phyloP scores from a whole-genome alignment of 2,329 filamentous ascomycete species.

The Trichophyton simii region DNA sequence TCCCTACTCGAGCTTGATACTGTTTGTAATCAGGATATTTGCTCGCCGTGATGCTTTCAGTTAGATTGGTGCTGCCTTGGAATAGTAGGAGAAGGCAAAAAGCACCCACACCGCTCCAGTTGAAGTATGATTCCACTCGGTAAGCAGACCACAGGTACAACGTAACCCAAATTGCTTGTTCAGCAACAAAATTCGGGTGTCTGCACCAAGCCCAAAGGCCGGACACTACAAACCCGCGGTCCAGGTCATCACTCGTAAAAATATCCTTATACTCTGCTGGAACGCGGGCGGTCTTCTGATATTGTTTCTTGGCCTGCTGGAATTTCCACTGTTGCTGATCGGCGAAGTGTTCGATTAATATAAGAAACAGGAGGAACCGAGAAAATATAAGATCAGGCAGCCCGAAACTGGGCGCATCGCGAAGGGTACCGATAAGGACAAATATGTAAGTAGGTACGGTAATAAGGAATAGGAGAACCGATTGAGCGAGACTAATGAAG shows the following conservation, averaged over 20 bases:
- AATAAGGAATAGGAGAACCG: constrained; percentile 66
- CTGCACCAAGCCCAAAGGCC: constrained; percentile 81
- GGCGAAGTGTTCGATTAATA: constrained; percentile 62
- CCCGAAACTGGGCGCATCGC: constrained; percentile 41
- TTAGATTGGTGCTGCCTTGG: constrained; percentile 77
- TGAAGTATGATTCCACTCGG: constrained; percentile 56
- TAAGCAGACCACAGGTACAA: constrained; percentile 82
- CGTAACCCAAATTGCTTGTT: constrained; percentile 79
- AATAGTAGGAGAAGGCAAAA: constrained; percentile 65
- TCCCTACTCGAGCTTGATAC: constrained; percentile 73
- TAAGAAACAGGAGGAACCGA: constrained; percentile 42
- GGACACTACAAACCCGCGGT: constrained; percentile 74
- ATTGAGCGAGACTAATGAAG: constrained; percentile 82
- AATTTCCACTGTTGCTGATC: constrained; percentile 91
- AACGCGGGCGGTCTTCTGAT: constrained; percentile 60
- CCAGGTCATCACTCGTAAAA: constrained; percentile 61
- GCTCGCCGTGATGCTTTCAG: constrained; percentile 61
- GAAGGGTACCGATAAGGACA: constrained; percentile 56
- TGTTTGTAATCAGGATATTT: constrained; percentile 84
- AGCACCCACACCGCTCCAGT: constrained; percentile 65
- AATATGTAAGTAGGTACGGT: constrained; percentile 68
- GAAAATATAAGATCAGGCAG: constrained; percentile 48
- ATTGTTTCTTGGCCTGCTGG: constrained; percentile 67
- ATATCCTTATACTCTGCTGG: constrained; percentile 39
- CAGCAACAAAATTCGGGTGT: constrained; percentile 89